phyloP scores from a whole-genome alignment of 192 early-diverging fungal genomes.

The Nowakowskiella sp. region DNA sequence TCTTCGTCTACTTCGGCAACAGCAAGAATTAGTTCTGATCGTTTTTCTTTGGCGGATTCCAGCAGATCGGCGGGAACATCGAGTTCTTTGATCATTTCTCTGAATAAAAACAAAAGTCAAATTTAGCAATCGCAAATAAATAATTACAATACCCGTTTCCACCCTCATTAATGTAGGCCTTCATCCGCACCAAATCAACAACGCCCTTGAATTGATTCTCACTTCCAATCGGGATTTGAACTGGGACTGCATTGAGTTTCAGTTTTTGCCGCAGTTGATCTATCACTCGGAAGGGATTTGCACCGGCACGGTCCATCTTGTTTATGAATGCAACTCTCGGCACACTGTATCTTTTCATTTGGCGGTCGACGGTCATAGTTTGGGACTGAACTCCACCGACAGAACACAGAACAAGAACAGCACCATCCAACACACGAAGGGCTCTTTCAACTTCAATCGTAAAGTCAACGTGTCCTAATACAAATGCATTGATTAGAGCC shows the following conservation, averaged over 20 bases:
- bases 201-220: slow-evolving; percentile 85
- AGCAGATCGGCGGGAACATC: slow-evolving; percentile 31
- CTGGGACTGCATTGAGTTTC: slow-evolving; percentile 35
- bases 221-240: slow-evolving; percentile 63
- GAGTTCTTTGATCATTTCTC: slow-evolving; percentile 54
- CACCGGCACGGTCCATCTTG: slow-evolving; percentile 83
- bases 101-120: slow-evolving; percentile 38
- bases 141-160: slow-evolving; percentile 68
- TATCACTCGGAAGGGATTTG: slow-evolving; percentile 61
- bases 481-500: neutral
- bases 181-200: slow-evolving; percentile 80
- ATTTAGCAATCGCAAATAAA: slow-evolving; percentile 47
- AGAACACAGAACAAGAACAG: slow-evolving; percentile 86
- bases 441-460: slow-evolving; percentile 94
- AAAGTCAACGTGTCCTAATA: slow-evolving; percentile 86
- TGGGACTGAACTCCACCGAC: slow-evolving; percentile 97
- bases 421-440: slow-evolving; percentile 87
- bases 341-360: slow-evolving; percentile 75
- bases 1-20: slow-evolving; percentile 81
- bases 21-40: slow-evolving; percentile 71
- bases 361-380: slow-evolving; percentile 79
- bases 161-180: slow-evolving; percentile 87
- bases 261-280: slow-evolving; percentile 48
- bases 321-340: slow-evolving; percentile 92
- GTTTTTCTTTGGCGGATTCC: slow-evolving; percentile 41